phyloP scores from a whole-genome alignment of 208 protist species.

The Crithidia fasciculata region DNA sequence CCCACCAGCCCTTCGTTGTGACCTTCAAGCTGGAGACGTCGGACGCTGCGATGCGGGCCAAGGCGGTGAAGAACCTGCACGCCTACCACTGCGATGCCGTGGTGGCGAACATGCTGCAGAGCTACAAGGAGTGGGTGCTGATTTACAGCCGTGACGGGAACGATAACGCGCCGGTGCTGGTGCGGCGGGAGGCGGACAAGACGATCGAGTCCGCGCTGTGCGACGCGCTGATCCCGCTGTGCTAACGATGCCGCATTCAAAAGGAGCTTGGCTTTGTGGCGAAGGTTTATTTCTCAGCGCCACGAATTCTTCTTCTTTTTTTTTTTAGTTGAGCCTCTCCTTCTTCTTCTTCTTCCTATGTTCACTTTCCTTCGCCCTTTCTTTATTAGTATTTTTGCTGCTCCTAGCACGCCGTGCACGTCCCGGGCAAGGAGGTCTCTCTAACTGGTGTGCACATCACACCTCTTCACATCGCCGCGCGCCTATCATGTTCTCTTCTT shows the following conservation, averaged over 20 bases:
- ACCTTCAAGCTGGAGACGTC: constrained; percentile 89
- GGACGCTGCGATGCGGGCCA: constrained; percentile 63
- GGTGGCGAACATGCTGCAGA: constrained; percentile 86
- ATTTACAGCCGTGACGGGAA: constrained; percentile 55
- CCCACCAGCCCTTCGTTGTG: constrained; percentile 50
- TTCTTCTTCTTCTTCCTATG: not conserved
- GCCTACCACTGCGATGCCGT: constrained; percentile 75
- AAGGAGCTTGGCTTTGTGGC: not conserved
- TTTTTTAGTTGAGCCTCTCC: not conserved
- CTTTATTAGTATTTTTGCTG: not conserved
- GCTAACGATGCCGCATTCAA: not conserved
- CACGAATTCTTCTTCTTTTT: not conserved
- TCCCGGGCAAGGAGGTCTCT: no score
- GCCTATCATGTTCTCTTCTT: constrained; percentile 11
- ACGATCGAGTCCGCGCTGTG: constrained; percentile 64
- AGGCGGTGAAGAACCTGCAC: constrained; percentile 75
- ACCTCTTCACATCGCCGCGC: no score
- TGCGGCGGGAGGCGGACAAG: constrained; percentile 33
- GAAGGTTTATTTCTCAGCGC: not conserved
- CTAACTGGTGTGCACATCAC: no score
- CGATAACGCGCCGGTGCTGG: constrained; percentile 37
- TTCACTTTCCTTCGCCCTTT: not conserved
- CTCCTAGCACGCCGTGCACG: not conserved
- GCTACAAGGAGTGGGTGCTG: constrained; percentile 78
- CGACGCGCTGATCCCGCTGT: constrained; percentile 53